Base-by-base conservation (phyloP, 306 rosid species). In the Rosa multiflora region DNA sequence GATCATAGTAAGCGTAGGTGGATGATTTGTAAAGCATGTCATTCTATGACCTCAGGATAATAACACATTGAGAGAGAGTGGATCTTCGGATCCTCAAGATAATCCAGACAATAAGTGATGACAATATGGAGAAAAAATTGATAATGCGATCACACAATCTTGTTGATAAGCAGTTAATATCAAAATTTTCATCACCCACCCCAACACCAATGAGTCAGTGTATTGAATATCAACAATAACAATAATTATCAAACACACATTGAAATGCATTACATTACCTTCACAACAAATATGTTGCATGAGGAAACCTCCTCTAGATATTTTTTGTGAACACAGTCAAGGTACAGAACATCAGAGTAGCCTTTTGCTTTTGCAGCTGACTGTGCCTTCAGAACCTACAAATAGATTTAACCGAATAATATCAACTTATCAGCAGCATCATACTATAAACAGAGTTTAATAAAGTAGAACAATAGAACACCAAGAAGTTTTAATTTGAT, bases 251-350 rank as follows among this genome's bases (percentile, higher is more conserved):
- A 40, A 26, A 35, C 1, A 14, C n/a, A 51, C 17, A 23, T 9
- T 59, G 1, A 67, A 77, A 18, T 20, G 48, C 40, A 51, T 44
- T 68, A 75, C 26, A 75, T 64, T 90, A 93, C 99, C 99, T 96
- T 96, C 56, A 96, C 98, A 80, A 96, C 93, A 86, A 96, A 96
- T 82, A 96, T 91, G 82, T 95, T 95, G 87, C 94, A 93, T n/a
- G 92, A 91, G 63, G 98, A 95, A 80, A 95, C 99, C 93, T 95
- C 99, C 89, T 96, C 99, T 73, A 96, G 86, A 85, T 91, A 96
- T 86, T 64, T 93, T 81, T 96, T 96, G 86, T 93, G 87, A 70
- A 91, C 90, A 77, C 97, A 96, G 70, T 96, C 99, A 49, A 96
- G 97, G 81, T 96, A 96, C 71, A 96, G 84, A 75, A 91, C 97